Conservation (phyloP, 768 basidiomycete genomes). For the Kwoniella dendrophila region DNA sequence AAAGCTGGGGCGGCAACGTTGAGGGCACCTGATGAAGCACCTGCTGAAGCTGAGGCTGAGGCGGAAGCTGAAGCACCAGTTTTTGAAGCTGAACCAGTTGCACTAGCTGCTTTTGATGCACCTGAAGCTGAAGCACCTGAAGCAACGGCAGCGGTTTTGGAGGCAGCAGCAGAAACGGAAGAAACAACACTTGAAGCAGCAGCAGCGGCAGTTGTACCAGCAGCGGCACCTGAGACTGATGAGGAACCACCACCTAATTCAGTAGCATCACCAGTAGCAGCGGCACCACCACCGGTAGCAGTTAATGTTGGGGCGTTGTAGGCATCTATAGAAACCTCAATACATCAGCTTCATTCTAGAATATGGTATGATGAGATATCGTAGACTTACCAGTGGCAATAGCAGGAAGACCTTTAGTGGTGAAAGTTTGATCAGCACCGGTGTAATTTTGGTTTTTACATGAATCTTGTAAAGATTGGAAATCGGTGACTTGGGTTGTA, state of each 20-base stretch:
- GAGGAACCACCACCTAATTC: constrained; percentile 47
- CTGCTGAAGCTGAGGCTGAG: not conserved
- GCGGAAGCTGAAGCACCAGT: constrained; percentile 4
- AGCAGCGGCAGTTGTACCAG: constrained; percentile 11
- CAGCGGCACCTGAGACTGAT: constrained; percentile 39
- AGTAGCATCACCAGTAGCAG: constrained; percentile 26
- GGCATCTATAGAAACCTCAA: constrained; percentile 18
- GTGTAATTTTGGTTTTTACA: constrained; percentile 54
- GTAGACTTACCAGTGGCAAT: constrained; percentile 30
- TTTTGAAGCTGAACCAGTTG: constrained; percentile 5
- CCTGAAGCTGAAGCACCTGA: constrained; percentile 12
- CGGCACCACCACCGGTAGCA: constrained; percentile 47
- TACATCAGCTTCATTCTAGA: not conserved
- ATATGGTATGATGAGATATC: not conserved
- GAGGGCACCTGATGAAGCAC: constrained; percentile 17
- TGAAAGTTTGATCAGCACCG: constrained; percentile 38
- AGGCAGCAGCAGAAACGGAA: constrained; percentile 20
- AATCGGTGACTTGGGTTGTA: constrained; percentile 51
- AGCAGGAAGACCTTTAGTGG: constrained; percentile 38
- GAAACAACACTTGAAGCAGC: constrained; percentile 9
- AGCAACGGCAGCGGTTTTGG: constrained; percentile 21
- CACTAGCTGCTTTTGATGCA: constrained; percentile 15
- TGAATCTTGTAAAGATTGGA: constrained; percentile 44
- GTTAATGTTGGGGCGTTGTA: constrained; percentile 50
- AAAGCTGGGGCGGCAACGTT: constrained; percentile 26